These are phyloP conservation scores for Diutina sp. DNA, from an alignment of 1,139 yeast genomes.

Conservation along the genomic window DNA sequence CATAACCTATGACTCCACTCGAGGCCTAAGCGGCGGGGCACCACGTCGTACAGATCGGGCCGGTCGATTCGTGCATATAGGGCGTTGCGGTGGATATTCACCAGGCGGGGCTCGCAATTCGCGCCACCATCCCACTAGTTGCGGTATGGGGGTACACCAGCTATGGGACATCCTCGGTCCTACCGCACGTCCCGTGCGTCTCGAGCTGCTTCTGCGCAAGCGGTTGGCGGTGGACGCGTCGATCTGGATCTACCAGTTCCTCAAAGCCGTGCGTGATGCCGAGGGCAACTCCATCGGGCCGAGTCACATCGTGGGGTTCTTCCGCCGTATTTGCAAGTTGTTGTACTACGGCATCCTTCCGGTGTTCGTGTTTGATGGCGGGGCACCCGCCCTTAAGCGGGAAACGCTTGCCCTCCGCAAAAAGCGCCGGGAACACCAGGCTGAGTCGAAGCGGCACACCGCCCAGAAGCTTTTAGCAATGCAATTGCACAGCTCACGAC, in stretches of 20 bases:
- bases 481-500: slow-evolving; percentile 45
- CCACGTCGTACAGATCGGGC: background rate
- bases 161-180: slow-evolving; percentile 92
- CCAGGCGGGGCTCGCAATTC: background rate
- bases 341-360: slow-evolving; percentile 84
- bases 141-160: slow-evolving; percentile 84
- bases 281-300: slow-evolving; percentile 70
- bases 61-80: background rate
- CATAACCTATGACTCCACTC: background rate
- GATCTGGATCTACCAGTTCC: slow-evolving; percentile 94
- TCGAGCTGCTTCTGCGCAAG: slow-evolving; percentile 70
- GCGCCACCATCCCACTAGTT: background rate
- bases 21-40: background rate
- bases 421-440: slow-evolving; percentile 61
- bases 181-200: slow-evolving; percentile 77
- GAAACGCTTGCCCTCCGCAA: slow-evolving; percentile 61
- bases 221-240: slow-evolving; percentile 93
- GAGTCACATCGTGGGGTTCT: slow-evolving; percentile 89
- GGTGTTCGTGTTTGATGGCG: slow-evolving; percentile 95
- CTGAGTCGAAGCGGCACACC: slow-evolving; percentile 57
- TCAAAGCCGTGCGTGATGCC: slow-evolving; percentile 84
- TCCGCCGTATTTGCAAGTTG: slow-evolving; percentile 83
- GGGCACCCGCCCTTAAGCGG: slow-evolving; percentile 77
- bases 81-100: background rate
- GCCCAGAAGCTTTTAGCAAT: slow-evolving; percentile 75